Evolutionary conservation across 164 flowering plant species (phyloP), one percentile per base, ranked within the genome.

Genomic region (Tinospora cordifolia): DNA sequence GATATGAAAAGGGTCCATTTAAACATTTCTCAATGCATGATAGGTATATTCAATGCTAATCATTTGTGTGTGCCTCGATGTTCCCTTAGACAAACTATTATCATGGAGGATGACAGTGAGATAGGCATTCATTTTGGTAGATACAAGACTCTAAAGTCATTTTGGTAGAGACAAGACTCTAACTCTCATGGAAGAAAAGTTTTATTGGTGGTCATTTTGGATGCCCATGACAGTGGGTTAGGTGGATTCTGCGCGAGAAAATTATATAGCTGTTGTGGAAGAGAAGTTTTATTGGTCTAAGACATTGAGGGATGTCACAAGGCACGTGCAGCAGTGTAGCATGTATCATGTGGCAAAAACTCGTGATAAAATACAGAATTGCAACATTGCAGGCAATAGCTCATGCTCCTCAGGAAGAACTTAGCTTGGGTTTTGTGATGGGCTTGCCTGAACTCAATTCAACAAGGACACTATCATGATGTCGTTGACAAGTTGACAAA

Each of bases 181-280:
- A n/a, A n/a, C n/a, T n/a, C n/a, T n/a, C n/a, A n/a, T n/a, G n/a
- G n/a, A n/a, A n/a, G n/a, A n/a, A n/a, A n/a, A n/a, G n/a, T n/a
- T n/a, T n/a, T n/a, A n/a, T n/a, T n/a, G n/a, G n/a, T n/a, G n/a
- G n/a, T n/a, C n/a, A n/a, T n/a, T n/a, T n/a, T n/a, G n/a, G n/a
- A n/a, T n/a, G n/a, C 63, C 3, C 78, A 71, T 71, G 62, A 19
- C 8, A 60, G 78, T 27, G 74, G 21, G 64, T 71, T n/a, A n/a
- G 78, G 17, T 12, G 78, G 71, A 66, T 36, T 75, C 71, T 67
- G 78, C 67, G 1, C 26, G 67, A 46, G 74, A 70, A 21, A 75
- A 75, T 6, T 66, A 74, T 3, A 51, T 75, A 47, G 67, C 74
- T 14, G n/a, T 75, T 22, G 68, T 75, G 11, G 6, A 38, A 17